These are phyloP conservation scores for Leccinum boreale DNA, from an alignment of 768 basidiomycete species.

Conservation along the genomic window DNA sequence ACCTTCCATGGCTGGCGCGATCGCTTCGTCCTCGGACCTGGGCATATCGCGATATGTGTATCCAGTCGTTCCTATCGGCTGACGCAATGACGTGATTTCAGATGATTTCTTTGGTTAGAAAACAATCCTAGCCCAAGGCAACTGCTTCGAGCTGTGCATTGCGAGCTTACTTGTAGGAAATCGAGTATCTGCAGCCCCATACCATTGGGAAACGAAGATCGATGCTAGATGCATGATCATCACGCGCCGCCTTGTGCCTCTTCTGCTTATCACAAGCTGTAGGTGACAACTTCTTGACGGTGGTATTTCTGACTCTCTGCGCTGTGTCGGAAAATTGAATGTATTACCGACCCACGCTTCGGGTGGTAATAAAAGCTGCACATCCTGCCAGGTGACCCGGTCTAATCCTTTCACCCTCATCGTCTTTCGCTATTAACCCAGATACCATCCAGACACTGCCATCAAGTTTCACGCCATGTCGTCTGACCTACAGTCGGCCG, in stretches of 20 bases:
- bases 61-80: not conserved
- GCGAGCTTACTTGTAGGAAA: no score
- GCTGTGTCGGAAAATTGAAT: not conserved
- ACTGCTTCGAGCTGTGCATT: not conserved
- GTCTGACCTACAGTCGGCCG: not conserved
- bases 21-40: no score
- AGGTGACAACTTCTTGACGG: not conserved
- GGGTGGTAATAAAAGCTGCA: not conserved
- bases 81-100: not conserved
- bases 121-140: not conserved
- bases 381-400: not conserved
- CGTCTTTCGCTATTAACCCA: not conserved
- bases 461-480: not conserved
- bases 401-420: not conserved
- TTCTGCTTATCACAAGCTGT: not conserved
- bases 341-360: not conserved
- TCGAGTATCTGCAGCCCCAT: not conserved
- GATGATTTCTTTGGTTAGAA: not conserved
- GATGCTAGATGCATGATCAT: not conserved
- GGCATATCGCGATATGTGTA: no score
- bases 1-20: no score
- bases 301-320: not conserved
- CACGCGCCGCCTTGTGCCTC: not conserved
- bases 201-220: not conserved
- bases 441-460: not conserved